Evolutionary conservation across 495 filamentous ascomycete species (phyloP).

Genomic region (Hyaloscypha bicolor): DNA sequence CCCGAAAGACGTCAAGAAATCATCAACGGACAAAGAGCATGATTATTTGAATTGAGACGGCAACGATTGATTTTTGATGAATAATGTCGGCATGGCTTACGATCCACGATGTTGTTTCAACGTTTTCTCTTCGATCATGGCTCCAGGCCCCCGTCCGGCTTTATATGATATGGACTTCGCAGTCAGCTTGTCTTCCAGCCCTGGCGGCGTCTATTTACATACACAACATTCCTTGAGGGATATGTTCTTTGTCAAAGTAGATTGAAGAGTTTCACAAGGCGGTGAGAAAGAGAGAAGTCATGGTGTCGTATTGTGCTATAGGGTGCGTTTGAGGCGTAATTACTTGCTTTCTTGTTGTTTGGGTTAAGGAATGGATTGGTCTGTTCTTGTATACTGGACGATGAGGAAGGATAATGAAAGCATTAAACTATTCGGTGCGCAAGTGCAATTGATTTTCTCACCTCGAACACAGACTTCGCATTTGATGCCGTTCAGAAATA

Average conservation of each 20-base stretch:
- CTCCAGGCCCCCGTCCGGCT: not conserved
- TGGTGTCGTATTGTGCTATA: slow-evolving; percentile 6
- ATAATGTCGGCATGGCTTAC: slow-evolving; percentile 28
- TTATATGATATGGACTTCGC: slow-evolving; percentile 14
- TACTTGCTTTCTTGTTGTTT: slow-evolving; percentile 19
- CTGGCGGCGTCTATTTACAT: slow-evolving; percentile 27
- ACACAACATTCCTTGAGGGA: not conserved
- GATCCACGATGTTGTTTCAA: slow-evolving; percentile 15
- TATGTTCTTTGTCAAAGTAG: slow-evolving; percentile 11
- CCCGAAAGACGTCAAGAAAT: slow-evolving; percentile 42
- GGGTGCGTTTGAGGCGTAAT: slow-evolving; percentile 21
- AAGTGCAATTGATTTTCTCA: not conserved
- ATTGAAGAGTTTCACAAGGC: not conserved
- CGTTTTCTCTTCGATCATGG: slow-evolving; percentile 2
- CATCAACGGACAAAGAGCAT: slow-evolving; percentile 59
- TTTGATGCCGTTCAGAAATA: no score
- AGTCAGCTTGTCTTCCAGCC: slow-evolving; percentile 21
- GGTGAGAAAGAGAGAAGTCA: not conserved
- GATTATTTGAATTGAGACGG: slow-evolving; percentile 35
- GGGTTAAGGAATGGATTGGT: slow-evolving; percentile 4
- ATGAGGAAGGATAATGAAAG: slow-evolving; percentile 22
- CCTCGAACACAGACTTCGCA: not conserved
- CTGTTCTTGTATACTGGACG: slow-evolving; percentile 14
- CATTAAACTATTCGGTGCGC: slow-evolving; percentile 4
- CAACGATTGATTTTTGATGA: slow-evolving; percentile 15